Evolutionary conservation across 306 rosid species (phyloP).

Genomic region (Hylodesmum podocarpum): DNA sequence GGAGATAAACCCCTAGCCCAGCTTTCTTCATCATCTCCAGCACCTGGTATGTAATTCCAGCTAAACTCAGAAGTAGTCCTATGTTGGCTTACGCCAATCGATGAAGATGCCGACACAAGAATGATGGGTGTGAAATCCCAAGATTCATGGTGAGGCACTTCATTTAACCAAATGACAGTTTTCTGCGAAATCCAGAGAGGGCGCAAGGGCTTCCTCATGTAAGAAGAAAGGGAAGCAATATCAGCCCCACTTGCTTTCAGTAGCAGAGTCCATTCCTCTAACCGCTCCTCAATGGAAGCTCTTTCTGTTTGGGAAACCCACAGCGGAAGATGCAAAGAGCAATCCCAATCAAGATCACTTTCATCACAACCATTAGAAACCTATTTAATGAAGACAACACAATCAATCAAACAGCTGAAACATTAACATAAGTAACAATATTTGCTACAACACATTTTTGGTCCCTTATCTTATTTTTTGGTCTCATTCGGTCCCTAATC

Average conservation of each 20-base stretch:
- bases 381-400: slow-evolving; percentile 29
- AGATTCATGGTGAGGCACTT: slow-evolving; percentile 86
- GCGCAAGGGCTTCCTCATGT: slow-evolving; percentile 77
- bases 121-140: slow-evolving; percentile 96
- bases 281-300: slow-evolving; percentile 60
- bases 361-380: slow-evolving; percentile 33
- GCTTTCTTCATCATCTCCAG: slow-evolving; percentile 96
- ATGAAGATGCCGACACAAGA: slow-evolving; percentile 74
- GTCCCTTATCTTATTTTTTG: not conserved
- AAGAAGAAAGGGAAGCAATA: slow-evolving; percentile 60
- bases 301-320: slow-evolving; percentile 84
- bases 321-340: slow-evolving; percentile 86
- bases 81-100: slow-evolving; percentile 48
- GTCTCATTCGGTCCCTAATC: too few species aligned
- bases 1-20: slow-evolving; percentile 92
- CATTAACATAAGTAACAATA: not conserved
- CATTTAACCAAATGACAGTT: slow-evolving; percentile 87
- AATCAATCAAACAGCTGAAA: not conserved
- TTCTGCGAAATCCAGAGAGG: slow-evolving; percentile 93
- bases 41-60: slow-evolving; percentile 91
- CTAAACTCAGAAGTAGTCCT: slow-evolving; percentile 77
- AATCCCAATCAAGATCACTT: slow-evolving; percentile 68
- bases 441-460: not conserved
- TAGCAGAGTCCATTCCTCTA: slow-evolving; percentile 76
- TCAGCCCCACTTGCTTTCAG: slow-evolving; percentile 75